Evolutionary conservation across 1,284 basidiomycete genomes (phyloP), one percentile per base, ranked within the genome.

Genomic region (Cutaneotrichosporon mucoides): DNA sequence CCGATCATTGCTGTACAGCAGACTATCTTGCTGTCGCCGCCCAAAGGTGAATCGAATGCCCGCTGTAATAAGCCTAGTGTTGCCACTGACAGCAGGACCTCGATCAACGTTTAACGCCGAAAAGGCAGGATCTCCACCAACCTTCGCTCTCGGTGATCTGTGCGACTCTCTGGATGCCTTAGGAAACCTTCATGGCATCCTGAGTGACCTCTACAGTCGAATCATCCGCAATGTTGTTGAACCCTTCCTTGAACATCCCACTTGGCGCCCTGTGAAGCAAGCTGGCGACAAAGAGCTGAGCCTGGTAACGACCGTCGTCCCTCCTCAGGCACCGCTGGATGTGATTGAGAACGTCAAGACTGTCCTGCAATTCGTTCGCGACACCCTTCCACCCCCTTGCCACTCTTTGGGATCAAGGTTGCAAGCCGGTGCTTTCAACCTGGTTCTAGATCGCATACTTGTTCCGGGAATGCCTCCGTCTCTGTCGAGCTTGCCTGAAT

Each of bases 391-490:
- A 69, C 2, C 12, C 15, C 1, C 50, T 43, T 5, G 34, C 46
- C 11, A 36, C 10, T n/a, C 46, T 35, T 12, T 48, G 33, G 35
- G 34, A 6, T 2, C 6, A 33, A 35, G 11, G 34, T 15, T 69
- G 4, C 62, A 57, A 11, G 37, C 35, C 2, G 51, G 53, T 7
- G 56, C 62, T 8, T 67, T 72, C 43, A 51, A 63, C 9, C 50
- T 84, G 16, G 69, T 91, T 12, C 81, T 92, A 44, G 82, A 84
- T 52, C 80, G 84, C 62, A 73, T 91, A 33, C 80, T 92, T 16
- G 77, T 86, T 42, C 84, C 87, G 0, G 81, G 82, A 13, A 77
- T 92, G 5, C 89, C 90, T 0, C 82, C 84, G 0, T 82, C 85
- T 13, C 34, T 48, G 11, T 36, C 34, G 5, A 13, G 3, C 2